These are phyloP conservation scores for Quercus lobata DNA, from an alignment of 331 rosid genomes.

Conservation along the genomic window DNA sequence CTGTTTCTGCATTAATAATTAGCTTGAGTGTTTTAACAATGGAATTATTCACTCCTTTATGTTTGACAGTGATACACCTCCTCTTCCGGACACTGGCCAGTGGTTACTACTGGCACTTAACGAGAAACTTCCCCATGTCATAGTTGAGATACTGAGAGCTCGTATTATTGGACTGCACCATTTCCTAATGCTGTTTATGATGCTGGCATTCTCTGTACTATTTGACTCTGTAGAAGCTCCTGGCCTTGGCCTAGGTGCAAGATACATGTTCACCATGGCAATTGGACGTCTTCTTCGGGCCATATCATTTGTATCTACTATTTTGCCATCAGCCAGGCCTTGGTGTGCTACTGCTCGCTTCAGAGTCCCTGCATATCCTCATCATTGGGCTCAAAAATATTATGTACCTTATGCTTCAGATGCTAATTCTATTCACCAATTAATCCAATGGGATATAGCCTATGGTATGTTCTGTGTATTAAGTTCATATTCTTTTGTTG, in stretches of 20 bases:
- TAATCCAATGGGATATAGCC: constrained; percentile 61
- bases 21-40: neutral
- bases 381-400: constrained; percentile 88
- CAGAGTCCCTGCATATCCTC: constrained; percentile 63
- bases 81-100: constrained; percentile 95
- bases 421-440: constrained; percentile 46
- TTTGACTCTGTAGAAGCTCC: constrained; percentile 89
- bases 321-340: constrained; percentile 89
- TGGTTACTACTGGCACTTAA: constrained; percentile 84
- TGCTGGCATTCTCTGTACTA: constrained; percentile 90
- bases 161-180: constrained; percentile 79
- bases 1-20: constrained; percentile 2
- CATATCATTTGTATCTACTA: constrained; percentile 71
- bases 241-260: constrained; percentile 91
- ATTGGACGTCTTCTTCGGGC: constrained; percentile 88
- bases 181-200: constrained; percentile 87
- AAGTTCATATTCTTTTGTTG: constrained; percentile 8
- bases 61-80: constrained; percentile 56
- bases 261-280: constrained; percentile 96
- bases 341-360: constrained; percentile 78
- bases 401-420: constrained; percentile 79
- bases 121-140: constrained; percentile 69
- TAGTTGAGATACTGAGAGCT: constrained; percentile 78
- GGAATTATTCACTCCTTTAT: constrained; percentile 12
- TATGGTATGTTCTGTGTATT: constrained; percentile 50